A percentile compares a stretch with the other conserved stretches of the same genome.
phyloP scores from a whole-genome alignment of 352 stramenopile genomes.

The Globisporangium paddicum region DNA sequence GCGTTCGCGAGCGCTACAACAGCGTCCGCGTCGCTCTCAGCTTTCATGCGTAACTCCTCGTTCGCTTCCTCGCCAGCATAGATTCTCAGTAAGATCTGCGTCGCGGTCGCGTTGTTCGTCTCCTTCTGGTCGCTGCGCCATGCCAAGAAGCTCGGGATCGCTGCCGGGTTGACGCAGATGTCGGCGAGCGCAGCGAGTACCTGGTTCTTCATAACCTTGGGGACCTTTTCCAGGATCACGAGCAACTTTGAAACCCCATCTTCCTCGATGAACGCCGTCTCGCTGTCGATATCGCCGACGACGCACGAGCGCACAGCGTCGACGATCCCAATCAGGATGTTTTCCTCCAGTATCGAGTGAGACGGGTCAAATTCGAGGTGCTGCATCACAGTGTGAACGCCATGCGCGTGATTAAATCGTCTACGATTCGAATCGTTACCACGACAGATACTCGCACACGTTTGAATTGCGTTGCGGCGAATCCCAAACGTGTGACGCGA shows the following conservation, averaged over 20 bases:
- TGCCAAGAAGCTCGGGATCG: slow-evolving; percentile 55
- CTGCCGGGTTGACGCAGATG: slow-evolving; percentile 65
- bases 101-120: slow-evolving; percentile 44
- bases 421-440: slow-evolving; percentile 41
- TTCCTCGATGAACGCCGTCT: slow-evolving; percentile 50
- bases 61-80: slow-evolving; percentile 58
- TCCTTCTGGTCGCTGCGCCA: slow-evolving; percentile 52
- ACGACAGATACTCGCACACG: slow-evolving; percentile 53
- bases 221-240: slow-evolving; percentile 40
- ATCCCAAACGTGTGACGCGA: slow-evolving; percentile 56
- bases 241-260: slow-evolving; percentile 62
- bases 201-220: slow-evolving; percentile 59
- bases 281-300: slow-evolving; percentile 44
- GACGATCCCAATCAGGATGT: slow-evolving; percentile 57
- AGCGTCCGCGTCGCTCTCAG: background rate
- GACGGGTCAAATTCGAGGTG: slow-evolving; percentile 45
- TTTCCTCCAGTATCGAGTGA: slow-evolving; percentile 58
- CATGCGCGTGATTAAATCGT: slow-evolving; percentile 45
- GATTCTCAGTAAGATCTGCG: slow-evolving; percentile 58
- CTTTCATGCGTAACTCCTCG: slow-evolving; percentile 21
- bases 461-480: slow-evolving; percentile 55
- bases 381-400: slow-evolving; percentile 35
- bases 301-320: slow-evolving; percentile 65
- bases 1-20: slow-evolving; percentile 25
- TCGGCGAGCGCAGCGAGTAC: slow-evolving; percentile 56